phyloP scores from a whole-genome alignment of 371 early-diverging fungal species.

The Nematocida homosporus region DNA sequence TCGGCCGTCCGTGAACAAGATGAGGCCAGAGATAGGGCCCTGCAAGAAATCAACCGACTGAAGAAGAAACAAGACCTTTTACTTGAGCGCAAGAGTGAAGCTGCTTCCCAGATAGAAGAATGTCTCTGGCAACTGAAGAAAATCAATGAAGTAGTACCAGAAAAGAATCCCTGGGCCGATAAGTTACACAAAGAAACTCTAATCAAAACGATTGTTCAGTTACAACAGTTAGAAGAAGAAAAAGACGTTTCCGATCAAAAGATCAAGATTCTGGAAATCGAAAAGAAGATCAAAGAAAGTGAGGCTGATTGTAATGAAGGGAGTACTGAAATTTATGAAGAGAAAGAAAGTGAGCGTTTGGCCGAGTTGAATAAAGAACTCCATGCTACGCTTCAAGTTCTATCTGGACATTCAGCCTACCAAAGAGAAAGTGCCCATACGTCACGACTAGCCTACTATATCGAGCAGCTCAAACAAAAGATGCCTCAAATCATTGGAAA shows the following conservation, averaged over 20 bases:
- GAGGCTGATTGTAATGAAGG: constrained; percentile 35
- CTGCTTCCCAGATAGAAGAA: constrained; percentile 31
- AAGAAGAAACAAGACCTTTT: constrained; percentile 5
- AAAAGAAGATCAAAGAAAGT: constrained; percentile 40
- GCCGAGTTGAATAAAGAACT: constrained; percentile 26
- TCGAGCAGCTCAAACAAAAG: constrained; percentile 3
- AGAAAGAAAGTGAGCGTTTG: constrained; percentile 76
- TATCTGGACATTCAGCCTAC: constrained; percentile 1
- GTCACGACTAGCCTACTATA: constrained; percentile 20
- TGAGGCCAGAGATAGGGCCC: constrained; percentile 65
- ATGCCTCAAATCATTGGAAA: constrained; percentile 49
- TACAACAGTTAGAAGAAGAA: constrained; percentile 47
- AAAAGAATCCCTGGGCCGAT: neutral
- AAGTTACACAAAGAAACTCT: constrained; percentile 8
- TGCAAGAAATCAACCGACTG: constrained; percentile 8
- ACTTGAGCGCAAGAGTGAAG: constrained; percentile 36
- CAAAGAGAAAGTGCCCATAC: constrained; percentile 13
- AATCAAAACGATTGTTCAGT: constrained; percentile 12
- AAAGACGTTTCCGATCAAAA: constrained; percentile 18
- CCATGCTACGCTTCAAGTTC: constrained; percentile 12
- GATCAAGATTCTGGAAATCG: constrained; percentile 1
- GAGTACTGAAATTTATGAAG: constrained; percentile 69
- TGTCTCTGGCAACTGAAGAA: constrained; percentile 22
- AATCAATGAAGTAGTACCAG: neutral
- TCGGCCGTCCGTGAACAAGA: neutral